A percentile compares a stretch with the other conserved stretches of the same genome.
These are phyloP conservation scores for Cercospora sp. DNA, from an alignment of 2,329 filamentous ascomycete species.

Conservation along the genomic window DNA sequence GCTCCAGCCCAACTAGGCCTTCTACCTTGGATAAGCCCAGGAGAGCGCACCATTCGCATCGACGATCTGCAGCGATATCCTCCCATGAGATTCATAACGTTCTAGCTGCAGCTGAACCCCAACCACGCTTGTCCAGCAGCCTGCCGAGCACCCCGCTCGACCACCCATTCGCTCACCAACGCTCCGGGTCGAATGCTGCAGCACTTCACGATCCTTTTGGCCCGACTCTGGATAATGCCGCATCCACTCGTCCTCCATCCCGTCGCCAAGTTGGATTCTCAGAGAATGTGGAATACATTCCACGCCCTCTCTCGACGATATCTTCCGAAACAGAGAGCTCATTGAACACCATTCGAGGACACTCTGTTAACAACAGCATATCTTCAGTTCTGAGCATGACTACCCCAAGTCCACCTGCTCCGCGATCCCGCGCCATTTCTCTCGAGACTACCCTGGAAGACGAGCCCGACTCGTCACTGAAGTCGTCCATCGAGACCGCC, in stretches of 20 bases:
- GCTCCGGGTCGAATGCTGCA: neutral
- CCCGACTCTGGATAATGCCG: conserved; percentile 29
- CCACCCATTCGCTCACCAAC: conserved; percentile 1
- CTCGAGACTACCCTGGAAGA: conserved; percentile 46
- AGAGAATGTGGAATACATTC: conserved; percentile 79
- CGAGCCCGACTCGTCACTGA: conserved; percentile 61
- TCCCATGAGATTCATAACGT: conserved; percentile 76
- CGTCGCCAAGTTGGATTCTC: conserved; percentile 77
- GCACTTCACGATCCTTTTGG: conserved; percentile 15
- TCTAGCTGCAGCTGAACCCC: conserved; percentile 51
- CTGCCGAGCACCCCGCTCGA: conserved; percentile 40
- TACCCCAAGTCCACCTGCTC: conserved; percentile 48
- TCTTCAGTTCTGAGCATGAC: conserved; percentile 70
- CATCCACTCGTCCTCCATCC: conserved; percentile 44
- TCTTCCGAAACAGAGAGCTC: conserved; percentile 84
- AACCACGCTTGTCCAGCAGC: conserved; percentile 35
- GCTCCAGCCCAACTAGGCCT: conserved; percentile 68
- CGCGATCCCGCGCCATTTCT: conserved; percentile 44
- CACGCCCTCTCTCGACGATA: conserved; percentile 76
- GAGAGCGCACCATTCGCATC: conserved; percentile 62
- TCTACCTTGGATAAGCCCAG: conserved; percentile 49
- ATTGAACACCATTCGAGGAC: conserved; percentile 65
- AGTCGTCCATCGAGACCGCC: conserved; percentile 30
- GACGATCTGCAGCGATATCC: conserved; percentile 78
- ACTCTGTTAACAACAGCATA: conserved; percentile 76